phyloP scores from a whole-genome alignment of 306 rosid genomes.

The Mimosa bimucronata region DNA sequence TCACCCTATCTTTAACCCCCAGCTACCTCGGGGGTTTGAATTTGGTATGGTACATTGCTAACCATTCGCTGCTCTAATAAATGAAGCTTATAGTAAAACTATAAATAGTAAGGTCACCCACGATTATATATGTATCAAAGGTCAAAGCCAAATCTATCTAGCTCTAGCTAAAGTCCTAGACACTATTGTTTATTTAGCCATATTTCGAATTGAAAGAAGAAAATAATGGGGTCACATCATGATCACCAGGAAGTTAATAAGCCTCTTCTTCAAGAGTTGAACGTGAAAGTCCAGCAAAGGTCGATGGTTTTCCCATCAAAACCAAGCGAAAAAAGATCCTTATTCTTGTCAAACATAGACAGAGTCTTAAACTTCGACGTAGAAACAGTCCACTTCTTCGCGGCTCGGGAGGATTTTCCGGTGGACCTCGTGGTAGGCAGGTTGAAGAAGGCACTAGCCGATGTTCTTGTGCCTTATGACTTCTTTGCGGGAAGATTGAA shows the following conservation, averaged over 20 bases:
- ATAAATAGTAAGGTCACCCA: not conserved
- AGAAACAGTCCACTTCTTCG: slow-evolving; percentile 67
- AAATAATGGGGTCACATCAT: slow-evolving; percentile 35
- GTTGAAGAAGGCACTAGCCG: slow-evolving; percentile 48
- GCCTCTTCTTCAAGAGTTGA: slow-evolving; percentile 48
- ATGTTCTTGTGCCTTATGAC: slow-evolving; percentile 56
- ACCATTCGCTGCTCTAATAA: not conserved
- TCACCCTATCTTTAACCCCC: not conserved
- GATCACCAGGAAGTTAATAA: slow-evolving; percentile 27
- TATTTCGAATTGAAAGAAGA: not conserved
- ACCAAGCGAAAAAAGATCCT: slow-evolving; percentile 41
- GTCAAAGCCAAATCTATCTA: not conserved
- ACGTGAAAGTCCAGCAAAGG: slow-evolving; percentile 51
- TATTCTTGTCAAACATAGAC: slow-evolving; percentile 84
- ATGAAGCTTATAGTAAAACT: not conserved
- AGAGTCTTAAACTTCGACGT: slow-evolving; percentile 68
- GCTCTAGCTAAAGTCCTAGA: not conserved
- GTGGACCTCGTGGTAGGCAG: slow-evolving; percentile 38
- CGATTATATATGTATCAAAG: not conserved
- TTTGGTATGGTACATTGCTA: not conserved
- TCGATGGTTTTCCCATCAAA: slow-evolving; percentile 55
- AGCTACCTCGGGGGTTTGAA: not conserved
- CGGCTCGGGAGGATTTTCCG: slow-evolving; percentile 47
- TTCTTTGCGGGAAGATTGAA: slow-evolving; percentile 70
- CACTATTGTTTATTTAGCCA: not conserved